Evolutionary conservation across 495 filamentous ascomycete species (phyloP), one percentile per base, ranked within the genome.

Genomic region (Ascobolus immersus): DNA sequence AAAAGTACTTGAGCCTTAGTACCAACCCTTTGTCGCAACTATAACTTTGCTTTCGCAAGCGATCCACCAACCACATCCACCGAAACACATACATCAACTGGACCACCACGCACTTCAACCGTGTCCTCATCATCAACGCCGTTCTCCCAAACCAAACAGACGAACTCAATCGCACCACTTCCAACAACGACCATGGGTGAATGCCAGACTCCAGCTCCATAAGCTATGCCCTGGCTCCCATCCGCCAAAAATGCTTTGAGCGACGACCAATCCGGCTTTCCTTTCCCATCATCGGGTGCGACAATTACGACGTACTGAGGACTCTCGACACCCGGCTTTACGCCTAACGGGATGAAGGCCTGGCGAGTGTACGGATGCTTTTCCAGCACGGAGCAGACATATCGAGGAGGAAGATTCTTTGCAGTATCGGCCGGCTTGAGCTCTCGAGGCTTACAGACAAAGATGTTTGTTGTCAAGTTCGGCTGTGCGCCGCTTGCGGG

Each of bases 161-260:
- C 67, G 54, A 94, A 96, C 44, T 74, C 72, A 18, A 80, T 63
- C 14, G 65, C 57, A 21, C 58, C 42, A 29, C 55, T 45, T 1
- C 84, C 86, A 14, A 93, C 46, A 28, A 79, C 81, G 11, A 75
- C 78, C 86, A 96, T 94, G 2, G 86, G 86, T 41, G 84, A 81
- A 62, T 96, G 86, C 84, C 89, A 96, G 27, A 79, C 92, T 11
- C 78, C 86, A 11, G 73, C 67, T 9, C 65, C 76, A 54, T 94
- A 96, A 11, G 80, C 92, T 13, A 96, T 76, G 2, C 78, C 82
- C 59, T 89, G 77, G 9, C 65, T 59, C 5, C 71, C 70, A n/a
- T 56, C 64, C 8, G 77, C 84, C 18, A 84, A 47, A 47, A 92
- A 94, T 1, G 79, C 86, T 41, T 58, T 65, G 20, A 84, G 32